Base-by-base conservation (phyloP, 257 asterid species). In the Linderniella brevidens region DNA sequence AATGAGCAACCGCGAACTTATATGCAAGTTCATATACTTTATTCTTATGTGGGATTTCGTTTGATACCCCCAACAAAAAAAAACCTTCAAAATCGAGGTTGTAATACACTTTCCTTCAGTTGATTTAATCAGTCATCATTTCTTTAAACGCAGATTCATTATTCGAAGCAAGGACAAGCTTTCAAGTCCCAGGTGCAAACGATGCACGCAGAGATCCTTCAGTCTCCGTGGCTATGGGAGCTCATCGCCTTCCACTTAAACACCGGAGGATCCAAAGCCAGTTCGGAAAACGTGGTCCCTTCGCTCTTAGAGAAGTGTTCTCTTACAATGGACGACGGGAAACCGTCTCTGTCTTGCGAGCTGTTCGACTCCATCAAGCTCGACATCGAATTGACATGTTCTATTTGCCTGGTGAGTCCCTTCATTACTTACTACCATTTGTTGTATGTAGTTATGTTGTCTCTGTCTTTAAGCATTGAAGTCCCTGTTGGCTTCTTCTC, bases 191-290 rank as follows among this genome's bases (percentile, higher is more conserved):
- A 76, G 54, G 94, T 80, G 16, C 92, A 76, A 15, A 76, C 68
- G 13, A 80, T 67, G 87, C 77, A 71, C 64, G 60, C 84, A 13
- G 98, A 88, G 86, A 72, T 88, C 62, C 98, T 88, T 15, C 98
- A 88, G 37, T 88, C 98, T 3, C 98, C 97, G 3, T 88, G 97
- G 97, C 79, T 88, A 3, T 70, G 86, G 58, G 95, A 88, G 54
- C 92, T 83, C 36, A 67, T 88, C 86, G 95, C 97, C 35, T 88
- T 88, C 43, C 95, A 78, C 61, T 61, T 88, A 37, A 88, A 84
- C 50, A 29, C 68, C 68, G 67, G 78, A 55, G 69, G 62, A 41
- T 58, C 72, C 3, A 62, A 68, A 45, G 66, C 46, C 41, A 55
- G 49, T 12, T 43, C 63, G 8, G 58, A 62, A 49, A 60, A 56